A percentile compares a stretch with the other conserved stretches of the same genome.
These are phyloP conservation scores for Xylaria sp. DNA, from an alignment of 2,329 filamentous ascomycete species.

Conservation along the genomic window DNA sequence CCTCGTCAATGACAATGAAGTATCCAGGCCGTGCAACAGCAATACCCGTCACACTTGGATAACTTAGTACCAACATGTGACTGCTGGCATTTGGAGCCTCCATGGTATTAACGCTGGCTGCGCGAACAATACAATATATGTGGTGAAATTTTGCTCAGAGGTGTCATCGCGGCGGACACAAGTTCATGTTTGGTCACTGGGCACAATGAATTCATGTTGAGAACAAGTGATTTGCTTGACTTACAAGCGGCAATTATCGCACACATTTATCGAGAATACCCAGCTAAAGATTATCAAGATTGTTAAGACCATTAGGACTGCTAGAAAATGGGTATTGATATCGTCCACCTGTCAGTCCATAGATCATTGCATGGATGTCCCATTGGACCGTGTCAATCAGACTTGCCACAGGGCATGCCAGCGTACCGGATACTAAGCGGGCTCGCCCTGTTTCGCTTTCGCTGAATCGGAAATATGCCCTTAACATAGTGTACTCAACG, in stretches of 20 bases:
- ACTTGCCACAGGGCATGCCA: too few species aligned
- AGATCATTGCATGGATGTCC: not conserved
- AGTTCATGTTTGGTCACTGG: slow-evolving; percentile 1
- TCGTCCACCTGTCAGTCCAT: not conserved
- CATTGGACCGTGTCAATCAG: not conserved
- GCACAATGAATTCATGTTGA: not conserved
- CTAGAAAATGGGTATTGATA: not conserved
- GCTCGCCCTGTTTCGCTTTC: too few species aligned
- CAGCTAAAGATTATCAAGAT: slow-evolving; percentile 28
- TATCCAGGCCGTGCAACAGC: slow-evolving; percentile 31
- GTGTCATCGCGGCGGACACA: not conserved
- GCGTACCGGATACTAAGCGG: too few species aligned
- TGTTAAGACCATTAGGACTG: slow-evolving; percentile 9
- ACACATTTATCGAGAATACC: slow-evolving; percentile 12
- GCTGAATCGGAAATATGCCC: not conserved
- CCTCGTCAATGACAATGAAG: slow-evolving; percentile 10
- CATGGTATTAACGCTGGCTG: slow-evolving; percentile 33
- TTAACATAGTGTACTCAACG: not conserved
- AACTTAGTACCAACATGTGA: slow-evolving; percentile 19
- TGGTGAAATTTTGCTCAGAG: slow-evolving; percentile 24
- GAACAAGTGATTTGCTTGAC: not conserved
- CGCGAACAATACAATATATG: slow-evolving; percentile 30
- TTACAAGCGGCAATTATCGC: slow-evolving; percentile 2
- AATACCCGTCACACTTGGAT: slow-evolving; percentile 27
- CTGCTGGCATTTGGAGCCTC: slow-evolving; percentile 30